Evolutionary conservation across 129 eudicot species (phyloP).

Genomic region (Tanacetum coccineum): DNA sequence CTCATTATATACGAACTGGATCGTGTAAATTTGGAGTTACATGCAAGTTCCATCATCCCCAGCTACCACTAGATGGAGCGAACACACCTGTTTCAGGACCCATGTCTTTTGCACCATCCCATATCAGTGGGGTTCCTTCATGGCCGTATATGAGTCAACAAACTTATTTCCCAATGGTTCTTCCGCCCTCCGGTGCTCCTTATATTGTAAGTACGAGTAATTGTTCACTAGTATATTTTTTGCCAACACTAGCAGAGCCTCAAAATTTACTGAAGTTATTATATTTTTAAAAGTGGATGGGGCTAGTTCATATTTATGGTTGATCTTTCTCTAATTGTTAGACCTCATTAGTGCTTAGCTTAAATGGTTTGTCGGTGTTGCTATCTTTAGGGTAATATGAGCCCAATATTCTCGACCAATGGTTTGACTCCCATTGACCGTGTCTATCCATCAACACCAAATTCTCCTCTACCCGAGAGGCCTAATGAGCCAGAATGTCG

Average conservation of each 20-base stretch:
- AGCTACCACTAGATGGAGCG: constrained; percentile 37
- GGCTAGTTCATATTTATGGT: background rate
- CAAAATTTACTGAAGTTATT: background rate
- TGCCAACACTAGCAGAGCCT: background rate
- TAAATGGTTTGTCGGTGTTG: constrained; percentile 8
- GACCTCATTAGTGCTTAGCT: background rate
- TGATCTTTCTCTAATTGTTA: background rate
- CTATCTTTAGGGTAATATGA: constrained; percentile 37
- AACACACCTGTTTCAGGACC: constrained; percentile 24
- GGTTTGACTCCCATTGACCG: constrained; percentile 33
- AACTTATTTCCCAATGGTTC: constrained; percentile 45
- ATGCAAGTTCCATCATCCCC: constrained; percentile 82
- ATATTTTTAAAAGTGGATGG: background rate
- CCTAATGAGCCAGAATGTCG: constrained; percentile 82
- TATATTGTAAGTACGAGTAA: constrained; percentile 44
- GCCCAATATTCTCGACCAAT: constrained; percentile 34
- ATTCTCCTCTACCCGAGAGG: constrained; percentile 58
- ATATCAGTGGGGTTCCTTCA: constrained; percentile 26
- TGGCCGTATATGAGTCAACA: constrained; percentile 44
- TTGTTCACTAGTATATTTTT: background rate
- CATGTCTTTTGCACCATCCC: constrained; percentile 22
- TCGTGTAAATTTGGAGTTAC: constrained; percentile 65
- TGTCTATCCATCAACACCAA: constrained; percentile 25
- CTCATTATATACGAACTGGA: constrained; percentile 61
- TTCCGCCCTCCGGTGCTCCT: constrained; percentile 38